Evolutionary conservation across 2,329 filamentous ascomycete species (phyloP), one percentile per base, ranked within the genome.

Genomic region (Didymella lethalis): DNA sequence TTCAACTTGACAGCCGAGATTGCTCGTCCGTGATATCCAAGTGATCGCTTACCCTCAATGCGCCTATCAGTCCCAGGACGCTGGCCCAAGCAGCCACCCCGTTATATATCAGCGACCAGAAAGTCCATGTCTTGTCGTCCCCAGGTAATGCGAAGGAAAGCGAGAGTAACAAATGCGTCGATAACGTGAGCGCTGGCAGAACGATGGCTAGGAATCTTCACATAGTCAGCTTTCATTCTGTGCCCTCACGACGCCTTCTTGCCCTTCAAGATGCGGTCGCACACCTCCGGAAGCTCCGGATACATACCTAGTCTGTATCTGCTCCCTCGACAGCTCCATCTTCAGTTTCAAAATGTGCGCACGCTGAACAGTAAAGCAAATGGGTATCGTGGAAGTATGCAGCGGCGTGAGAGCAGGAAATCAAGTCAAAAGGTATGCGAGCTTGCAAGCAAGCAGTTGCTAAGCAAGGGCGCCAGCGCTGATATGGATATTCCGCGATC

Each of bases 41-140:
- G 45, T 52, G 29, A 54, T 14, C 28, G 68, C 75, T 61, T 75
- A 82, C 81, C 67, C 74, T 73, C n/a, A 80, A 41, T 31, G 78
- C 79, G 44, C 80, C 80, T n/a, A 80, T 52, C 26, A 82, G 58
- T 5, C 80, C 80, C 45, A 80, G 66, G 10, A 78, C 62, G 61
- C 78, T 79, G 43, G 79, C 66, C 8, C 76, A 61, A 55, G 75
- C 75, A 18, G 78, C 77, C 32, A 80, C 69, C 59, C 77, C 69
- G 23, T 79, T 71, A 64, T 81, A 82, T 41, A 71, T 61, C 6
- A 75, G 64, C 29, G 77, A 77, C 54, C 64, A 71, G 10, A 58
- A 75, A 65, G 54, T 62, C 59, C 40, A 72, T 70, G 73, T 45
- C 70, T 75, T 46, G 72, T 66, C 58, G 28, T 64, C 57, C 36